Conservation (phyloP, 1,284 basidiomycete species). For the Cryptococcus sp. region DNA sequence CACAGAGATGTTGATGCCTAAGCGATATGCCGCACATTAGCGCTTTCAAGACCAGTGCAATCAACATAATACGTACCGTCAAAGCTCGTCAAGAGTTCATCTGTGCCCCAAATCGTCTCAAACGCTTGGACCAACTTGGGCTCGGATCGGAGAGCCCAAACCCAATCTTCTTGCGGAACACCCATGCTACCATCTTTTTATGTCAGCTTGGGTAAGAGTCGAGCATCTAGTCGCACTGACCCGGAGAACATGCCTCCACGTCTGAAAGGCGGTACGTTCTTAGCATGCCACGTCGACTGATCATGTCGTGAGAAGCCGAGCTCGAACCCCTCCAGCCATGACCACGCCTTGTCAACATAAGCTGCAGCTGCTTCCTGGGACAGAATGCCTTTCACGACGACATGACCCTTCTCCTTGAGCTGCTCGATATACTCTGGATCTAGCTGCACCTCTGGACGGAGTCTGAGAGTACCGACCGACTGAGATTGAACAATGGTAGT, state of each 20-base stretch:
- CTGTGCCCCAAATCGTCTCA: slow-evolving; percentile 50
- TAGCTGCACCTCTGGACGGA: no score
- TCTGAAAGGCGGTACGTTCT: slow-evolving; percentile 41
- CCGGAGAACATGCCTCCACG: slow-evolving; percentile 12
- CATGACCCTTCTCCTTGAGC: slow-evolving; percentile 16
- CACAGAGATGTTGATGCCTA: slow-evolving; percentile 38
- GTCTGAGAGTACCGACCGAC: no score
- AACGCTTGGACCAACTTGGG: slow-evolving; percentile 46
- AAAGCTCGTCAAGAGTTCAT: slow-evolving; percentile 49
- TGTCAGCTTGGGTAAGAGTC: background rate
- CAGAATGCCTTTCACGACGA: slow-evolving; percentile 38
- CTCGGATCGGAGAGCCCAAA: slow-evolving; percentile 50
- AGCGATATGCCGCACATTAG: slow-evolving; percentile 1
- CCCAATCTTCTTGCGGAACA: slow-evolving; percentile 48
- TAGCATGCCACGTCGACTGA: slow-evolving; percentile 44
- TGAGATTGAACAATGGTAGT: no score
- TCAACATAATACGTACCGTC: slow-evolving; percentile 46
- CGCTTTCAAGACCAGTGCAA: slow-evolving; percentile 6
- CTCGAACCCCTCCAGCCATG: slow-evolving; percentile 44
- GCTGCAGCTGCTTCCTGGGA: slow-evolving; percentile 25
- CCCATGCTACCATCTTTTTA: slow-evolving; percentile 31
- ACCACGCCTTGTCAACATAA: slow-evolving; percentile 32
- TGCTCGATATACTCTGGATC: background rate
- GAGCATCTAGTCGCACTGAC: background rate
- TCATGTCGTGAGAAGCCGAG: slow-evolving; percentile 51